phyloP scores from a whole-genome alignment of 1,284 basidiomycete genomes.

The Hymenochaete sp. region DNA sequence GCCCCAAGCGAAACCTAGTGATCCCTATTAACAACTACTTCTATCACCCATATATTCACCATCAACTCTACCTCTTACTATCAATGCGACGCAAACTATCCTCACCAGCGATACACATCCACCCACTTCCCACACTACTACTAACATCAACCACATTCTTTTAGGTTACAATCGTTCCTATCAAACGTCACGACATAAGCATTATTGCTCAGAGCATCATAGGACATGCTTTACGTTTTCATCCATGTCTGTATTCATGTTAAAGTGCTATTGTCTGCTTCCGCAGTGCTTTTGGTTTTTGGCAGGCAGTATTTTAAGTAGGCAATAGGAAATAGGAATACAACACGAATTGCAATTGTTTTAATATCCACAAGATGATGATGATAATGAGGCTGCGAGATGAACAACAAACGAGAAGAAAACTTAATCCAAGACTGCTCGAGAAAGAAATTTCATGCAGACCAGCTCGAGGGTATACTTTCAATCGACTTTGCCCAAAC shows the following conservation, averaged over 20 bases:
- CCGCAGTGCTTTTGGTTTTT: slow-evolving; percentile 3
- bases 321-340: slow-evolving; percentile 13
- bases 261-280: slow-evolving; percentile 4
- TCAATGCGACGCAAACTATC: too few relatives aligned
- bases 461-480: slow-evolving; percentile 81
- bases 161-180: too few relatives aligned
- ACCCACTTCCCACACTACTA: too few relatives aligned
- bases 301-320: not conserved
- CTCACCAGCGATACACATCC: too few relatives aligned
- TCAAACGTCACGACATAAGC: too few relatives aligned
- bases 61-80: too few relatives aligned
- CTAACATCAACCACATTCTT: too few relatives aligned
- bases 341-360: slow-evolving; percentile 9
- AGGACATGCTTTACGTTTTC: too few relatives aligned
- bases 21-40: too few relatives aligned
- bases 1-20: too few relatives aligned
- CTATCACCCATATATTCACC: too few relatives aligned
- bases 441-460: slow-evolving; percentile 21
- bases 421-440: not conserved
- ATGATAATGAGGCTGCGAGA: not conserved
- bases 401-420: not conserved
- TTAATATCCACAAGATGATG: not conserved
- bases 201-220: too few relatives aligned
- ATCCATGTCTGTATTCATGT: not conserved
- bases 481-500: slow-evolving; percentile 69